Conservation (phyloP, 2,329 filamentous ascomycete genomes). For the Alternaria angustiovoidea region DNA sequence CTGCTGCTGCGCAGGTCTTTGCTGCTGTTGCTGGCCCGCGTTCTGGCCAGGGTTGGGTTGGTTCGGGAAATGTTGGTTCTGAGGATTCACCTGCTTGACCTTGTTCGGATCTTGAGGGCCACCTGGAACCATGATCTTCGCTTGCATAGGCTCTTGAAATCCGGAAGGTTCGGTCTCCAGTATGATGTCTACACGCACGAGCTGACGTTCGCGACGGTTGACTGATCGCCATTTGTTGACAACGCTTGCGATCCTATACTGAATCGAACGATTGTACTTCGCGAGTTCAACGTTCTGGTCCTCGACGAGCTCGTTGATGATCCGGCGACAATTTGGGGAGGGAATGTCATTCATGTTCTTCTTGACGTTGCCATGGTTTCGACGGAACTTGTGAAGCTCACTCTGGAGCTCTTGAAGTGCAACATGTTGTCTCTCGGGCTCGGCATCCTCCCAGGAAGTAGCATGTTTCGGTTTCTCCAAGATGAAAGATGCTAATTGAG, state of each 20-base stretch:
- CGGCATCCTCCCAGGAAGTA: slow-evolving; percentile 37
- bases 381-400: slow-evolving; percentile 33
- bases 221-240: slow-evolving; percentile 33
- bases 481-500: slow-evolving; percentile 37
- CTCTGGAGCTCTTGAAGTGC: slow-evolving; percentile 30
- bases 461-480: slow-evolving; percentile 32
- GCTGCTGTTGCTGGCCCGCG: slow-evolving; percentile 22
- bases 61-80: slow-evolving; percentile 10
- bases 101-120: slow-evolving; percentile 14
- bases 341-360: slow-evolving; percentile 32
- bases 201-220: slow-evolving; percentile 20
- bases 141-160: slow-evolving; percentile 14
- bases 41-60: slow-evolving; percentile 10
- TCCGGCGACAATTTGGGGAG: slow-evolving; percentile 34
- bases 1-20: slow-evolving; percentile 9
- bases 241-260: slow-evolving; percentile 42
- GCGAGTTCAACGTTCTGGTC: slow-evolving; percentile 36
- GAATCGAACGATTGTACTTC: slow-evolving; percentile 29
- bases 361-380: slow-evolving; percentile 29
- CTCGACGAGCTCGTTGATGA: slow-evolving; percentile 39
- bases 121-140: slow-evolving; percentile 2
- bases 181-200: slow-evolving; percentile 39
- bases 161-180: slow-evolving; percentile 39
- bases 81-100: slow-evolving; percentile 9
- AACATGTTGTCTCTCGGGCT: slow-evolving; percentile 34